Conservation (phyloP, 2,329 filamentous ascomycete genomes). For the Eurotiales sp. region DNA sequence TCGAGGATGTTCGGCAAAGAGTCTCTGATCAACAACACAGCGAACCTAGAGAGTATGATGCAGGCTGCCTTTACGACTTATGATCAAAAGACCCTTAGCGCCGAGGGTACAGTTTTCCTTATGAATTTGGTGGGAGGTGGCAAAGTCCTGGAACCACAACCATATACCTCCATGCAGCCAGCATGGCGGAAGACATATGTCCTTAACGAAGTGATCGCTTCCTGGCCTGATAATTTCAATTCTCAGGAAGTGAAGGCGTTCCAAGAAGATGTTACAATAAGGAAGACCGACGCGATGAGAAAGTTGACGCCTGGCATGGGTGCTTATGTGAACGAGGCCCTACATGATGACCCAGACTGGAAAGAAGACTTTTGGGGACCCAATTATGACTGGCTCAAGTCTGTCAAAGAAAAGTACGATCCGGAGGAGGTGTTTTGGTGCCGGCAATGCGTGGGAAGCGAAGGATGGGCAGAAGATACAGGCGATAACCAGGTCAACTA, state of each 20-base stretch:
- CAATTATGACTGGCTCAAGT: conserved; percentile 35
- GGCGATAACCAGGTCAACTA: background rate
- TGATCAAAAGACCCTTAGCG: conserved; percentile 24
- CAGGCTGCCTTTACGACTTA: conserved; percentile 30
- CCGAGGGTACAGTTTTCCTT: conserved; percentile 32
- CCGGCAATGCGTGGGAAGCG: conserved; percentile 37
- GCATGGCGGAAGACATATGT: conserved; percentile 32
- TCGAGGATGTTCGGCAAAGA: conserved; percentile 3
- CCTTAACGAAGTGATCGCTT: conserved; percentile 32
- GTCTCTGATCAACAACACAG: conserved; percentile 10
- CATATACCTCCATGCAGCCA: conserved; percentile 34
- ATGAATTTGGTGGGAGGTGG: conserved; percentile 34
- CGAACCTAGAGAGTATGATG: conserved; percentile 32
- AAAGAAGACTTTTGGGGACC: conserved; percentile 40
- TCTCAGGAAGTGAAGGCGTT: conserved; percentile 30
- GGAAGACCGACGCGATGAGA: conserved; percentile 37
- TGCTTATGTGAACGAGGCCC: conserved; percentile 42
- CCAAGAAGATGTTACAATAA: conserved; percentile 36
- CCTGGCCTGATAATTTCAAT: conserved; percentile 35
- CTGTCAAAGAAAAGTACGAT: conserved; percentile 42
- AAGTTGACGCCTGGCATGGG: conserved; percentile 37
- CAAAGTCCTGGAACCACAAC: conserved; percentile 27
- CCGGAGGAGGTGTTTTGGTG: conserved; percentile 39
- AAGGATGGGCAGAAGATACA: conserved; percentile 27
- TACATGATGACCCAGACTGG: conserved; percentile 40